Evolutionary conservation across 352 stramenopile species (phyloP), one percentile per base, ranked within the genome.

Genomic region (Phytophthora capsici): DNA sequence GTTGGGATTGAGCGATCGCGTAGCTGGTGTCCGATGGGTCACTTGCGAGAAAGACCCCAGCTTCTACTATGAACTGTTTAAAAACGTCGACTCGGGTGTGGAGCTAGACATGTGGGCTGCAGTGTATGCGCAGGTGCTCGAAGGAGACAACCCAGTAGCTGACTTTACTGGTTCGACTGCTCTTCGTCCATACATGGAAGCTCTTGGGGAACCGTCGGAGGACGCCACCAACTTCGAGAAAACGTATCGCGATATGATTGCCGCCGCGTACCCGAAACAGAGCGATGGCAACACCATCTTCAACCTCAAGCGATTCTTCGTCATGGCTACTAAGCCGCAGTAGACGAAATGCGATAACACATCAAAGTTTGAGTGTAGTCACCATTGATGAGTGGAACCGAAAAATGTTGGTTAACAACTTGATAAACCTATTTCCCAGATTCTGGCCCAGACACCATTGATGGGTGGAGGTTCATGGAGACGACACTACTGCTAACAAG

Each of bases 1-100:
- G 14, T 60, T 92, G 25, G 78, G 74, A 13, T 37, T 77, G 16
- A 51, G 60, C 7, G 60, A 77, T 10, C 66, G 80, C 1, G 57
- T 92, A 10, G 66, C 72, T 4, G 65, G 57, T 20, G 83, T 91
- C 43, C 83, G 85, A 17, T 90, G 76, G 81, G 81, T 92, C 22
- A 91, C 80, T 16, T 90, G 77, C 51, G 83, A 92, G 40, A 63
- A 69, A 8, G 80, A 92, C 6, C 75, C 83, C 26, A 51, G 23
- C 7, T 90, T 81, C 50, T 94, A 92, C 79, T 94, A 92, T 41
- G 72, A 90, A 45, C 73, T 91, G 22, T 84, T 90, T 43, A 72
- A 77, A 13, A 9, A 32, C 7, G 44, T 72, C 17, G 69, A 69
- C 9, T 25, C 19, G 1, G 19, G 25, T 5, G 57, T 55, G 2